phyloP scores from a whole-genome alignment of 1,284 basidiomycete genomes.

The Sporisorium reilianum region DNA sequence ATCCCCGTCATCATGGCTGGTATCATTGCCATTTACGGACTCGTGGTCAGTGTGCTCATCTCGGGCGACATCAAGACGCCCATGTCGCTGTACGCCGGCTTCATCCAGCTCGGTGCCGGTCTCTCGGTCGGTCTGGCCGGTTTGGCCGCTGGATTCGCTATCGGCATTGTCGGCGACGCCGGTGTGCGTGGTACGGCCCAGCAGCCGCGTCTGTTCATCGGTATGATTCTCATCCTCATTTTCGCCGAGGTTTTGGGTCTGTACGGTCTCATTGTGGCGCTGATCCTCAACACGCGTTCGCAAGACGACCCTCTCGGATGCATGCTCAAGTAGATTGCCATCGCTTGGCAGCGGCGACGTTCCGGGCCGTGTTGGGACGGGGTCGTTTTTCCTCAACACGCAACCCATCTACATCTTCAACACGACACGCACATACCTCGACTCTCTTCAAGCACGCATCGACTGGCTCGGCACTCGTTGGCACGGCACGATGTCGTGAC shows the following conservation, averaged over 20 bases:
- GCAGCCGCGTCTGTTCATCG: slow-evolving; percentile 90
- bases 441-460: not conserved
- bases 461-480: not conserved
- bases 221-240: slow-evolving; percentile 79
- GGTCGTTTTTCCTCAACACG: not conserved
- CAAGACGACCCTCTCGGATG: slow-evolving; percentile 60
- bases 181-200: slow-evolving; percentile 73
- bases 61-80: slow-evolving; percentile 71
- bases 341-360: no score
- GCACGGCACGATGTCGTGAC: slow-evolving; percentile 6
- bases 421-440: not conserved
- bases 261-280: slow-evolving; percentile 87
- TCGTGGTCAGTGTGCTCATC: slow-evolving; percentile 74
- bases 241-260: slow-evolving; percentile 93
- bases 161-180: slow-evolving; percentile 93
- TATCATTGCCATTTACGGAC: slow-evolving; percentile 83
- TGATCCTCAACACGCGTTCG: slow-evolving; percentile 81
- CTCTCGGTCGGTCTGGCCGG: slow-evolving; percentile 91
- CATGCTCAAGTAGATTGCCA: slow-evolving; percentile 43
- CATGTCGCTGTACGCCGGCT: slow-evolving; percentile 80
- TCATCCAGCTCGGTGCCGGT: slow-evolving; percentile 93
- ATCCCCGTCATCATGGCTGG: slow-evolving; percentile 99
- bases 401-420: not conserved
- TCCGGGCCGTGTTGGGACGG: no score
- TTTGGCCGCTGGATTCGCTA: slow-evolving; percentile 96